Evolutionary conservation across 768 basidiomycete genomes (phyloP).

Genomic region (Mycena capillaripes): DNA sequence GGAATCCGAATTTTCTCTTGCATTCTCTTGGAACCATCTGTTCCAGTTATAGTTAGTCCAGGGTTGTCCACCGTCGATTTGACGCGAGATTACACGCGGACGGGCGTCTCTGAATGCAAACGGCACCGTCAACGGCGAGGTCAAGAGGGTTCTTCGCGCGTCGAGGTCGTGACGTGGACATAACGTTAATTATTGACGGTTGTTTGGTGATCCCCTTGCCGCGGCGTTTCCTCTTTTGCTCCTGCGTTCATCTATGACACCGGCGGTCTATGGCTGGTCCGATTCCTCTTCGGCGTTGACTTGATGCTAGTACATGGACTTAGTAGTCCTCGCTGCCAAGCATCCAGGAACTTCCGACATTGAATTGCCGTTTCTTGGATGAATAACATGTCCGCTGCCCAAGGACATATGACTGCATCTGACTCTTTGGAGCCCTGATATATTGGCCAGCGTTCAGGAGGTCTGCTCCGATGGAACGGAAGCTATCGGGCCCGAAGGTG

Average conservation of each 20-base stretch:
- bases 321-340: too few species aligned
- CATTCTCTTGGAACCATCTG: not conserved
- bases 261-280: not conserved
- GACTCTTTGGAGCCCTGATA: not conserved
- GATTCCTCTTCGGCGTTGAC: not conserved
- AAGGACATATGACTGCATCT: not conserved
- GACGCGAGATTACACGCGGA: not conserved
- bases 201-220: not conserved
- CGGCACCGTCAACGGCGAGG: not conserved
- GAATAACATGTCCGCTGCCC: not conserved
- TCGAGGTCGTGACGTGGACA: not conserved
- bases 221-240: conserved; percentile 14
- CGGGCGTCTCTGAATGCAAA: not conserved
- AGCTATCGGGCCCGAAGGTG: not conserved
- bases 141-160: not conserved
- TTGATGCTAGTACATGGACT: not conserved
- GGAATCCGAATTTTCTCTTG: not conserved
- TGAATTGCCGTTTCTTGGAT: not conserved
- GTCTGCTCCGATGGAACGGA: not conserved
- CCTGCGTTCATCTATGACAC: not conserved
- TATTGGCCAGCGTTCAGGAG: not conserved
- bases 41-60: not conserved
- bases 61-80: not conserved
- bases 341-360: not conserved
- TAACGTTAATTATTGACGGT: not conserved